Conservation (phyloP, 2,329 filamentous ascomycete species). For the Xylaria sp. region DNA sequence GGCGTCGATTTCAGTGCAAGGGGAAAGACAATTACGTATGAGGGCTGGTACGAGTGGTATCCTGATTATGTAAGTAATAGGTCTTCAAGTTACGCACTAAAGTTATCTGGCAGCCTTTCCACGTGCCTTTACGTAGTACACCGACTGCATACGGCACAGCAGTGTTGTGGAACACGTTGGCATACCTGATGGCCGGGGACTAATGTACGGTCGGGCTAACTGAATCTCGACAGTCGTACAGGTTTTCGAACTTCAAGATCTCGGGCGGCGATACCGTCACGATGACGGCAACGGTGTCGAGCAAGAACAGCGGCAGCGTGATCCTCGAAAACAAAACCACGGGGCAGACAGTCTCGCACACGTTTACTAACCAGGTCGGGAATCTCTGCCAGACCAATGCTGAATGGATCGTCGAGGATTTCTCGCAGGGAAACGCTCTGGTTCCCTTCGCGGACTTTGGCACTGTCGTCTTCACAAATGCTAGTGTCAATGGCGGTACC, state of each 20-base stretch:
- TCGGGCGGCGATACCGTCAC: conserved; percentile 44
- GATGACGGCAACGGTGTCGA: conserved; percentile 40
- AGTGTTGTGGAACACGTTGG: neutral
- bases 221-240: conserved; percentile 50
- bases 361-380: conserved; percentile 56
- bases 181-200: neutral
- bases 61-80: conserved; percentile 57
- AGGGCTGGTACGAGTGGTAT: conserved; percentile 70
- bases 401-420: conserved; percentile 72
- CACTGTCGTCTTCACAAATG: conserved; percentile 55
- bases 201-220: neutral
- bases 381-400: conserved; percentile 65
- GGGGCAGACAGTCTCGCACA: conserved; percentile 62
- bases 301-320: conserved; percentile 34
- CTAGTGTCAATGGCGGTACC: conserved; percentile 51
- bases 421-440: conserved; percentile 52
- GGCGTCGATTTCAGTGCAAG: conserved; percentile 65
- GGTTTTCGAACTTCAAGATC: conserved; percentile 59
- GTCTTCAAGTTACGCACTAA: neutral
- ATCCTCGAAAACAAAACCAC: conserved; percentile 57
- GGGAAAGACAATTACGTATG: conserved; percentile 54
- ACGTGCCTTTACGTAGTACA: neutral
- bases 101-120: neutral
- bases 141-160: neutral
- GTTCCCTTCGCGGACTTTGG: conserved; percentile 60